Evolutionary conservation across 805 yeast genomes (phyloP).

Genomic region (Saccharomyces kudriavzevii): DNA sequence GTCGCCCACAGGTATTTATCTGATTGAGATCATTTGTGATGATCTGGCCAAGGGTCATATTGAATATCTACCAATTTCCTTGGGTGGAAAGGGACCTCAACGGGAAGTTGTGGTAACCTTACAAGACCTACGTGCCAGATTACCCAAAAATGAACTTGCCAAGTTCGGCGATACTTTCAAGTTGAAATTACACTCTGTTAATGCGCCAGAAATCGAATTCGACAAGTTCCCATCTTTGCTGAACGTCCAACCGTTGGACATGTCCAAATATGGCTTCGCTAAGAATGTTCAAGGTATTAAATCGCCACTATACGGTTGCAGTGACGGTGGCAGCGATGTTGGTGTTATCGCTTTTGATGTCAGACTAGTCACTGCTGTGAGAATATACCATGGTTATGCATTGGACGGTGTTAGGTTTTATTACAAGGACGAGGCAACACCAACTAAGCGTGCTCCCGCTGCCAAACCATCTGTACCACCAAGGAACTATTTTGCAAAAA

Average conservation of each 20-base stretch:
- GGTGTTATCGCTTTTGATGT: slow-evolving; percentile 25
- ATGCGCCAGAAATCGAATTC: slow-evolving; percentile 50
- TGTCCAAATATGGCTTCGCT: slow-evolving; percentile 25
- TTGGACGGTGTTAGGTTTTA: slow-evolving; percentile 71
- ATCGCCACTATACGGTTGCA: slow-evolving; percentile 23
- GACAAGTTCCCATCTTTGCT: slow-evolving; percentile 36
- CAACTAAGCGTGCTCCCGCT: slow-evolving; percentile 12
- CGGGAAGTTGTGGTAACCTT: slow-evolving; percentile 42
- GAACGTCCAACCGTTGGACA: slow-evolving; percentile 13
- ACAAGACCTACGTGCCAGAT: slow-evolving; percentile 34
- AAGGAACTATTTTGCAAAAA: slow-evolving; percentile 35
- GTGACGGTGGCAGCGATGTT: slow-evolving; percentile 22
- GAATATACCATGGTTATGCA: slow-evolving; percentile 68
- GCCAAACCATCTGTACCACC: slow-evolving; percentile 39
- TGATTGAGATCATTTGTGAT: slow-evolving; percentile 61
- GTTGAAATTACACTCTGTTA: slow-evolving; percentile 49
- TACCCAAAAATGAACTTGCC: slow-evolving; percentile 27
- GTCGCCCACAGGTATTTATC: slow-evolving; percentile 61
- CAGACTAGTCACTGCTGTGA: slow-evolving; percentile 38
- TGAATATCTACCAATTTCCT: slow-evolving; percentile 50
- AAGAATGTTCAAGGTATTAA: slow-evolving; percentile 19
- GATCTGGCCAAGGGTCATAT: slow-evolving; percentile 44
- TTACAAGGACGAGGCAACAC: slow-evolving; percentile 13
- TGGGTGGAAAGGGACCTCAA: slow-evolving; percentile 58
- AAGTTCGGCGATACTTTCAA: slow-evolving; percentile 27